Evolutionary conservation across 148 eudicot genomes (phyloP).

Genomic region (Dianthus caryophyllus): DNA sequence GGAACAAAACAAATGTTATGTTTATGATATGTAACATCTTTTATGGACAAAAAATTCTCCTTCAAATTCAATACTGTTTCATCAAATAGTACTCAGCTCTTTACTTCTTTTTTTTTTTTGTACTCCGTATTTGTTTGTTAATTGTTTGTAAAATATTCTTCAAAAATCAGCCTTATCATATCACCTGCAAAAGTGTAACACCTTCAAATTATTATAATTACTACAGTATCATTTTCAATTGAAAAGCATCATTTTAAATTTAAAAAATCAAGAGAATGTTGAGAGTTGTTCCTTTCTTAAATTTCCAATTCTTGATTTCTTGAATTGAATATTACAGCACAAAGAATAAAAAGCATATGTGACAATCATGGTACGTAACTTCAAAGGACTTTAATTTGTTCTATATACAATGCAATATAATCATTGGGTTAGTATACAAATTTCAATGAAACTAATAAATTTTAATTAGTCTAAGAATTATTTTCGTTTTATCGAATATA

Average conservation of each 20-base stretch:
- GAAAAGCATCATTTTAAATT: neutral
- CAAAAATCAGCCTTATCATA: slow-evolving; percentile 9
- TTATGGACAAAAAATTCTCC: slow-evolving; percentile 21
- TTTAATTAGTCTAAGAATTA: no score
- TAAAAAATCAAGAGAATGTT: neutral
- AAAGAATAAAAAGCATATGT: neutral
- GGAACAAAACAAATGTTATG: slow-evolving; percentile 9
- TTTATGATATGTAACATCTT: slow-evolving; percentile 20
- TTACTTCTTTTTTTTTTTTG: slow-evolving; percentile 19
- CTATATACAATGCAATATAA: neutral
- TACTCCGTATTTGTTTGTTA: slow-evolving; percentile 15
- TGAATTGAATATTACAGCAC: slow-evolving; percentile 12
- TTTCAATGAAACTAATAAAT: no score
- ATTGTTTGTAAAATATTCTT: slow-evolving; percentile 12
- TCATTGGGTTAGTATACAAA: neutral
- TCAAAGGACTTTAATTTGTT: neutral
- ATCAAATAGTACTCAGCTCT: slow-evolving; percentile 2
- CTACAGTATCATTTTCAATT: neutral
- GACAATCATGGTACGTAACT: neutral
- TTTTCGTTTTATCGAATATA: no score
- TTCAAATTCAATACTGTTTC: slow-evolving; percentile 13
- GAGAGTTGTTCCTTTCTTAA: neutral
- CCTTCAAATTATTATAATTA: no score
- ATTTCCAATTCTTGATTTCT: slow-evolving; percentile 3
- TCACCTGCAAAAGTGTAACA: neutral